Percentiles rank a stretch among this genome's conserved stretches.
Evolutionary conservation across 495 filamentous ascomycete species (phyloP).

Genomic region (Parachaetomium inaequale): DNA sequence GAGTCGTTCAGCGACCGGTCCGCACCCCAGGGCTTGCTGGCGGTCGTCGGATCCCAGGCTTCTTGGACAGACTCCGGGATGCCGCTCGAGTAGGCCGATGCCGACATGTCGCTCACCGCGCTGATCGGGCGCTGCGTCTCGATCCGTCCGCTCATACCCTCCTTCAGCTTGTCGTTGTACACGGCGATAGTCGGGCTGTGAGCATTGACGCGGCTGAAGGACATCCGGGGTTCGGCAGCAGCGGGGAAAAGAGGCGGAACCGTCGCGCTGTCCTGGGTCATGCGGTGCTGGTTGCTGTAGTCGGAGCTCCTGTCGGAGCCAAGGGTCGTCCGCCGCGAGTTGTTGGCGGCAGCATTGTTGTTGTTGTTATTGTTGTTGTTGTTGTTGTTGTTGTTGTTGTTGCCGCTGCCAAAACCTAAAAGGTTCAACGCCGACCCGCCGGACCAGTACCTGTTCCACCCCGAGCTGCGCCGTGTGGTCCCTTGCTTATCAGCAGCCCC

Average conservation of each 20-base stretch:
- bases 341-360: slow-evolving; percentile 14
- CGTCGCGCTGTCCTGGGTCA: slow-evolving; percentile 52
- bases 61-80: slow-evolving; percentile 53
- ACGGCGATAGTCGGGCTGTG: slow-evolving; percentile 66
- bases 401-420: slow-evolving; percentile 45
- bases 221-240: slow-evolving; percentile 44
- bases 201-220: slow-evolving; percentile 57
- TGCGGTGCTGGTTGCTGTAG: slow-evolving; percentile 50
- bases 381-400: slow-evolving; percentile 16
- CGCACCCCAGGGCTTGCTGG: slow-evolving; percentile 42
- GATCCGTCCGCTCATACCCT: slow-evolving; percentile 61
- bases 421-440: slow-evolving; percentile 52
- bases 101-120: slow-evolving; percentile 40
- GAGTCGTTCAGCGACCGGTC: slow-evolving; percentile 57
- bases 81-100: slow-evolving; percentile 57
- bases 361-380: slow-evolving; percentile 17
- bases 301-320: slow-evolving; percentile 48
- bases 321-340: slow-evolving; percentile 43
- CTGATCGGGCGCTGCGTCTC: slow-evolving; percentile 53
- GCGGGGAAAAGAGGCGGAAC: slow-evolving; percentile 48
- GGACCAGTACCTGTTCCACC: slow-evolving; percentile 61
- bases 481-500: slow-evolving; percentile 25
- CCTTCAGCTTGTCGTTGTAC: slow-evolving; percentile 45
- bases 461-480: slow-evolving; percentile 50
- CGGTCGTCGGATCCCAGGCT: slow-evolving; percentile 47